phyloP scores from a whole-genome alignment of 2,329 filamentous ascomycete genomes.

The Aspergillus spinulosporus region DNA sequence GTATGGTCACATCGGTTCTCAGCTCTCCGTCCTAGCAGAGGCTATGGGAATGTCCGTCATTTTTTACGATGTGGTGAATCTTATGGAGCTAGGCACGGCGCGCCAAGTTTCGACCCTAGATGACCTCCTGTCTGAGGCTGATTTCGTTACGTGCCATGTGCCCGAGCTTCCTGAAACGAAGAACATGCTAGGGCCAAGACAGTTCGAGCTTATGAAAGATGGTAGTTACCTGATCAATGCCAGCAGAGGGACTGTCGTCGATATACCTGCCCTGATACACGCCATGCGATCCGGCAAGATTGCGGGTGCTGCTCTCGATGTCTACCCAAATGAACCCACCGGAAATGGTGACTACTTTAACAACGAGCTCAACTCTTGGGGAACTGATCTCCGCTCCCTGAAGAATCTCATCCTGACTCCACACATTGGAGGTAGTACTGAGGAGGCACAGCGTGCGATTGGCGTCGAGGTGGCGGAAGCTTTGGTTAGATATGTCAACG shows the following conservation, averaged over 20 bases:
- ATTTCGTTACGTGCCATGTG: conserved; percentile 94
- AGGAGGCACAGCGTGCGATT: conserved; percentile 95
- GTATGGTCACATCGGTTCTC: conserved; percentile 95
- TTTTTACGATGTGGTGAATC: conserved; percentile 91
- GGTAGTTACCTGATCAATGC: conserved; percentile 96
- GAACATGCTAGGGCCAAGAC: conserved; percentile 78
- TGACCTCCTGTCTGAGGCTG: conserved; percentile 72
- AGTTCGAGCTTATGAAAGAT: conserved; percentile 86
- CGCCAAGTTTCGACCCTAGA: conserved; percentile 78
- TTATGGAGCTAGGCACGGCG: conserved; percentile 91
- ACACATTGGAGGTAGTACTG: conserved; percentile 95
- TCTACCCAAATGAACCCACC: conserved; percentile 90
- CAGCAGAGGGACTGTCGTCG: conserved; percentile 87
- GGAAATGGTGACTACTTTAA: conserved; percentile 96
- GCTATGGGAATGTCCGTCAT: conserved; percentile 99
- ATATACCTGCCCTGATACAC: conserved; percentile 87
- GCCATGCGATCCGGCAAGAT: conserved; percentile 83
- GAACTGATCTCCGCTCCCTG: conserved; percentile 76
- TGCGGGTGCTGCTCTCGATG: conserved; percentile 92
- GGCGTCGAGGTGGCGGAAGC: conserved; percentile 89
- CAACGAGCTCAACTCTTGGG: conserved; percentile 77
- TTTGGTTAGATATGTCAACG: conserved; percentile 91
- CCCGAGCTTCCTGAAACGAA: conserved; percentile 90
- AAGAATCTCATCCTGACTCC: conserved; percentile 95
- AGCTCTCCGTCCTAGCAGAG: conserved; percentile 92